These are phyloP conservation scores for Suhomyces xylopsoci DNA, from an alignment of 805 yeast species.

Conservation along the genomic window DNA sequence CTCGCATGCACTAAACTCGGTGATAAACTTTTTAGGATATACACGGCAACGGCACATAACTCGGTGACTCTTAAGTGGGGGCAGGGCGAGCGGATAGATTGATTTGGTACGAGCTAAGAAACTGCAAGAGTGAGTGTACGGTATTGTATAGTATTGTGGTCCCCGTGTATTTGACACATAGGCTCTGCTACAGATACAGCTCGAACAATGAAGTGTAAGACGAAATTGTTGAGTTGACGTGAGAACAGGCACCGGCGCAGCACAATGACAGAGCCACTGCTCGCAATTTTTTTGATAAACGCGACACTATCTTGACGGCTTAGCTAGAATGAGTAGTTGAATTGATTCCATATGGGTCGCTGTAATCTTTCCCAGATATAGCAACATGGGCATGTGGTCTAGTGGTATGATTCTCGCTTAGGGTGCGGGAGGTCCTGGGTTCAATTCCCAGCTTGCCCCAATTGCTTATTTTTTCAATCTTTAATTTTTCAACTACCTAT, in stretches of 20 bases:
- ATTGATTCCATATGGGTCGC: background rate
- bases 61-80: background rate
- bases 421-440: conserved; percentile 54
- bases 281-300: too few relatives aligned
- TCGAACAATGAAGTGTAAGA: background rate
- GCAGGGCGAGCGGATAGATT: background rate
- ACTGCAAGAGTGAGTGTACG: background rate
- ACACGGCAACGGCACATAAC: background rate
- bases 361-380: background rate
- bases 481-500: background rate
- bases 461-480: conserved; percentile 9
- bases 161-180: background rate
- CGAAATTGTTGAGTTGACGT: background rate
- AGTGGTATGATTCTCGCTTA: conserved; percentile 50
- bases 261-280: too few relatives aligned
- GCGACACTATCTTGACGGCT: too few relatives aligned
- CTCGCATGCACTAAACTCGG: background rate
- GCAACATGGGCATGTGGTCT: conserved; percentile 42
- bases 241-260: background rate
- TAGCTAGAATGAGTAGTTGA: background rate
- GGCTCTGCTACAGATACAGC: background rate
- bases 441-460: conserved; percentile 51
- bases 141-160: background rate
- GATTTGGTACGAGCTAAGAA: too few relatives aligned
- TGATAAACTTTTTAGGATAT: background rate